A percentile compares a stretch with the other conserved stretches of the same genome.
phyloP scores from a whole-genome alignment of 208 protist genomes.

The Novymonas esmeraldas region DNA sequence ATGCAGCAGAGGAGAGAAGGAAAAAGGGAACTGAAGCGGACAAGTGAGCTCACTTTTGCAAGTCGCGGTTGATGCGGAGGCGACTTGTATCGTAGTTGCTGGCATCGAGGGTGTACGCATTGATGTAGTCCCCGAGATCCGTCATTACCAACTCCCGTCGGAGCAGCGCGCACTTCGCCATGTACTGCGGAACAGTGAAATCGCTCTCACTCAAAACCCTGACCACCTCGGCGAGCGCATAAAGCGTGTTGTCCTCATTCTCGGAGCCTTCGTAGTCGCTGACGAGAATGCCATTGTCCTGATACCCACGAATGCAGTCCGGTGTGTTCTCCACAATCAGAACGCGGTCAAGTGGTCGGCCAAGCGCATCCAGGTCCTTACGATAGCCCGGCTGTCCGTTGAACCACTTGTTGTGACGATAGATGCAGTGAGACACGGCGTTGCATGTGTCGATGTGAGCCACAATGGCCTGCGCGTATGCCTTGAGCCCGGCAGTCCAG shows the following conservation, averaged over 20 bases:
- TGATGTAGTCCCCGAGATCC: slow-evolving; percentile 91
- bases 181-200: slow-evolving; percentile 90
- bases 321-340: slow-evolving; percentile 94
- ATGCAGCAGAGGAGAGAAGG: slow-evolving; percentile 1
- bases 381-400: slow-evolving; percentile 91
- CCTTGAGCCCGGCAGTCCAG: slow-evolving; percentile 91
- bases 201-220: slow-evolving; percentile 71
- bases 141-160: slow-evolving; percentile 81
- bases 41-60: slow-evolving; percentile 25
- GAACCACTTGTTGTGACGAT: slow-evolving; percentile 94
- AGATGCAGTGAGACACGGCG: slow-evolving; percentile 91
- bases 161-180: slow-evolving; percentile 75
- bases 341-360: slow-evolving; percentile 84
- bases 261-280: slow-evolving; percentile 93
- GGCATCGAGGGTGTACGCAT: slow-evolving; percentile 86
- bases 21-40: slow-evolving; percentile 4
- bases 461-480: slow-evolving; percentile 93
- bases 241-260: slow-evolving; percentile 86
- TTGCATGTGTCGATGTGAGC: slow-evolving; percentile 90
- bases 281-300: slow-evolving; percentile 93
- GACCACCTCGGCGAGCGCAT: slow-evolving; percentile 82
- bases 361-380: slow-evolving; percentile 89
- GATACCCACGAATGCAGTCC: slow-evolving; percentile 92
- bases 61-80: slow-evolving; percentile 85
- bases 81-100: slow-evolving; percentile 80